phyloP scores from a whole-genome alignment of 768 basidiomycete genomes.

The Lactarius pseudohatsudake region DNA sequence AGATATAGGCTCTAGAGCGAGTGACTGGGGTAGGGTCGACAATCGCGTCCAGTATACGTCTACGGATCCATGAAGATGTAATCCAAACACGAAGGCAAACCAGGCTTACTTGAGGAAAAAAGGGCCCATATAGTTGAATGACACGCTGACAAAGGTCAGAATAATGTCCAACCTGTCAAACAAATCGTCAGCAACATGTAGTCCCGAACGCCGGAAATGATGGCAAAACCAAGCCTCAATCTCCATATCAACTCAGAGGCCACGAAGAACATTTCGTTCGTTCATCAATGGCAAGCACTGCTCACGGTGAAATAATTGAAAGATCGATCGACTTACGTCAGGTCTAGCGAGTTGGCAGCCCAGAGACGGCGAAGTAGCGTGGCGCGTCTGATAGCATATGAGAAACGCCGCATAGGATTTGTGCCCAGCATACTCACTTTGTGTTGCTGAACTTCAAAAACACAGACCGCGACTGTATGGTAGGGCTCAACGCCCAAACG shows the following conservation, averaged over 20 bases:
- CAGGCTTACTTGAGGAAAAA: slow-evolving; percentile 69
- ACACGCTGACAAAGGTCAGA: slow-evolving; percentile 66
- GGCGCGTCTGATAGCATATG: slow-evolving; percentile 26
- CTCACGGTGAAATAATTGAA: not conserved
- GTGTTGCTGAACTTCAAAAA: slow-evolving; percentile 48
- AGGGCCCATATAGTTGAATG: slow-evolving; percentile 78
- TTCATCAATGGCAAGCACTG: not conserved
- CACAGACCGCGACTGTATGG: slow-evolving; percentile 62
- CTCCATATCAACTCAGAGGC: not conserved
- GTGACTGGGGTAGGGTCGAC: slow-evolving; percentile 49
- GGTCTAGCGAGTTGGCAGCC: slow-evolving; percentile 47
- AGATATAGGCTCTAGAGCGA: slow-evolving; percentile 67
- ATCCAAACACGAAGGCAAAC: not conserved
- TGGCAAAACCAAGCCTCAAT: not conserved
- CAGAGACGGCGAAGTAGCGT: slow-evolving; percentile 48
- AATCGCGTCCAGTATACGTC: slow-evolving; percentile 62
- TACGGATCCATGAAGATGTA: not conserved
- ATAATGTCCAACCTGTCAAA: slow-evolving; percentile 51
- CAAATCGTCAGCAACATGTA: not conserved
- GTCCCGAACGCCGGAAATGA: not conserved
- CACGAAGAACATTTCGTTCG: not conserved
- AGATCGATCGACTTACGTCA: slow-evolving; percentile 33
- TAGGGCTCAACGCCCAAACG: slow-evolving; percentile 70
- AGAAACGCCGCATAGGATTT: not conserved
- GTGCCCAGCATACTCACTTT: slow-evolving; percentile 20